Evolutionary conservation across 345 rosid genomes (phyloP).

Genomic region (Brassica nigra): DNA sequence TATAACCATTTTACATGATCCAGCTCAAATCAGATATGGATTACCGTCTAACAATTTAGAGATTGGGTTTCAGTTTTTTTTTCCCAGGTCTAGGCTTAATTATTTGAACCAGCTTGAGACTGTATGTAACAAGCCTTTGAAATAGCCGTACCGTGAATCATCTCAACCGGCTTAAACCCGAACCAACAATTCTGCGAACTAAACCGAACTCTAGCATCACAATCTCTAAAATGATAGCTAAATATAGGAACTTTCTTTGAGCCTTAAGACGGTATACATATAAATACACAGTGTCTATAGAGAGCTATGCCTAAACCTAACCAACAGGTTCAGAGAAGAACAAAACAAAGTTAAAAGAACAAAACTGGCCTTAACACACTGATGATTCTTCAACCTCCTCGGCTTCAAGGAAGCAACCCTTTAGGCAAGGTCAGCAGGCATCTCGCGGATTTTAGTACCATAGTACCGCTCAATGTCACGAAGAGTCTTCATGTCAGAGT

Average conservation of each 20-base stretch:
- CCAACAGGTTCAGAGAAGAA: neutral
- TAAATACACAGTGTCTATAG: neutral
- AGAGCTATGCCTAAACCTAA: neutral
- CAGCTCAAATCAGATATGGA: no score
- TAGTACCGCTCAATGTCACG: slow-evolving; percentile 80
- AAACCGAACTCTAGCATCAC: neutral
- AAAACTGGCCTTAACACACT: slow-evolving; percentile 3
- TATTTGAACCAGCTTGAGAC: neutral
- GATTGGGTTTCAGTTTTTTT: no score
- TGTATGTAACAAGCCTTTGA: neutral
- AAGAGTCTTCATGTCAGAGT: slow-evolving; percentile 77
- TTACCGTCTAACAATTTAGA: no score
- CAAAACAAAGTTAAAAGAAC: neutral
- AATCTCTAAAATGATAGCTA: neutral
- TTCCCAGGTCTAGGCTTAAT: neutral
- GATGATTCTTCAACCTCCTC: neutral
- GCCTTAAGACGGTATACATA: neutral
- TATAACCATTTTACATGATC: no score
- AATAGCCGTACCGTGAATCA: neutral
- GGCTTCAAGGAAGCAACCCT: neutral
- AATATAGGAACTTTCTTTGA: neutral
- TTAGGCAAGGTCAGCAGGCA: slow-evolving; percentile 82
- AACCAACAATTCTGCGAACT: neutral
- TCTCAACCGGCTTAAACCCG: neutral
- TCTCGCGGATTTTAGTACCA: slow-evolving; percentile 80